These are phyloP conservation scores for Xenosphaeropsis pyriputrescens DNA, from an alignment of 2,329 filamentous ascomycete species.

Conservation along the genomic window DNA sequence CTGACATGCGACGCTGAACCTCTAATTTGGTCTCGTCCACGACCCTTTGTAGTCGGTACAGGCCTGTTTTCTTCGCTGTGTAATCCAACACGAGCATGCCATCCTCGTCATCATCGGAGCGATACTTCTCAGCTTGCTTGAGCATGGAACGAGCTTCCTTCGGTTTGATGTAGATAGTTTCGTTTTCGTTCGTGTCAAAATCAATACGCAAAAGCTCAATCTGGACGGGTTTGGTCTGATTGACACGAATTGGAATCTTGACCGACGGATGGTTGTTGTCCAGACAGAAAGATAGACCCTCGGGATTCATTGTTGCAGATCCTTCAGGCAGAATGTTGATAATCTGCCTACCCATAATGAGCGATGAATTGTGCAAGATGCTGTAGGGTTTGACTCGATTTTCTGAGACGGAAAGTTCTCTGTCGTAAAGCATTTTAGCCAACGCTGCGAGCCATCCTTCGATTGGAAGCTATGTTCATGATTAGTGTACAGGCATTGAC, in stretches of 20 bases:
- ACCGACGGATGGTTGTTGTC: constrained; percentile 44
- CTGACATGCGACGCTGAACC: constrained; percentile 60
- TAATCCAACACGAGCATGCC: constrained; percentile 55
- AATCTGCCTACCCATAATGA: constrained; percentile 93
- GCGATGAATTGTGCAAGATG: constrained; percentile 80
- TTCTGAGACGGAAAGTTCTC: constrained; percentile 88
- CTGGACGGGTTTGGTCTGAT: constrained; percentile 76
- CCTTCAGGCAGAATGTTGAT: constrained; percentile 97
- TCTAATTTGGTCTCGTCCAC: constrained; percentile 90
- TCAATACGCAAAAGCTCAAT: constrained; percentile 85
- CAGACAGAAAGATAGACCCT: constrained; percentile 69
- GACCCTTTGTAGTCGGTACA: constrained; percentile 75
- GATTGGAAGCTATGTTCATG: constrained; percentile 45
- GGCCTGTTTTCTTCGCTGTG: constrained; percentile 68
- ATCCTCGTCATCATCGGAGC: constrained; percentile 40
- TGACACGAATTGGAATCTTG: constrained; percentile 75
- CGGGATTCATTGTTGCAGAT: constrained; percentile 78
- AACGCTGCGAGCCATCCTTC: constrained; percentile 58
- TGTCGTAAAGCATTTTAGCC: constrained; percentile 75
- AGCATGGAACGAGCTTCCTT: constrained; percentile 64
- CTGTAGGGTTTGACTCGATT: constrained; percentile 75
- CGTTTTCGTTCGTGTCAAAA: constrained; percentile 64
- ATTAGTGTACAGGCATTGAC: too few species aligned
- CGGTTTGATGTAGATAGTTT: constrained; percentile 61
- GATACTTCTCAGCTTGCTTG: constrained; percentile 50